Evolutionary conservation across 83 land plant species (phyloP), one percentile per base, ranked within the genome.

Genomic region (Diphasiastrum complanatum): DNA sequence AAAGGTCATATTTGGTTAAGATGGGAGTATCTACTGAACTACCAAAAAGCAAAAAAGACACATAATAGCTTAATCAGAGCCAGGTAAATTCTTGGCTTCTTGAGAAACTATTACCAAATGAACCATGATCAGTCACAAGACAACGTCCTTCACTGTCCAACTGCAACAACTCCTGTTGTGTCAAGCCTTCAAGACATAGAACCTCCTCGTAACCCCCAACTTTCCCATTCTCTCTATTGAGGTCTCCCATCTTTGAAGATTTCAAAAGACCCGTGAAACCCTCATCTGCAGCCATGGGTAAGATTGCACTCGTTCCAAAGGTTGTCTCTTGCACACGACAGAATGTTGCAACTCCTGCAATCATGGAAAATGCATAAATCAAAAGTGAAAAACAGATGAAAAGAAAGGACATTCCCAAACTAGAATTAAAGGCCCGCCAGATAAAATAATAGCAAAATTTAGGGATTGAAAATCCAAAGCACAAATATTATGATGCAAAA

Each of bases 61-160:
- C n/a, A n/a, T n/a, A n/a, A n/a, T n/a, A n/a, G n/a, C n/a, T n/a
- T n/a, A n/a, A n/a, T n/a, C n/a, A n/a, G n/a, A n/a, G n/a, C n/a
- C n/a, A n/a, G n/a, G n/a, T n/a, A n/a, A n/a, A n/a, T n/a, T n/a
- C n/a, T n/a, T n/a, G n/a, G n/a, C n/a, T n/a, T n/a, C n/a, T n/a
- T n/a, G n/a, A n/a, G n/a, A n/a, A n/a, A n/a, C n/a, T n/a, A 77
- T 68, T 32, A 92, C 97, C 91, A 74, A 92, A 92, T 73, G 84
- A 80, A 4, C 95, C 91, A 79, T 92, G 97, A 71, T 92, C 96
- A 10, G 97, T 92, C 49, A 92, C 75, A 19, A 92, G 38, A 73
- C 97, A 92, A 19, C 97, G 91, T 19, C 97, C 97, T 66, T 92
- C 97, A 48, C 78, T 71, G 31, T 92, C 97, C 53, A 92, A 61